phyloP scores from a whole-genome alignment of 2,329 filamentous ascomycete genomes.

The Pseudogymnoascus sp. region DNA sequence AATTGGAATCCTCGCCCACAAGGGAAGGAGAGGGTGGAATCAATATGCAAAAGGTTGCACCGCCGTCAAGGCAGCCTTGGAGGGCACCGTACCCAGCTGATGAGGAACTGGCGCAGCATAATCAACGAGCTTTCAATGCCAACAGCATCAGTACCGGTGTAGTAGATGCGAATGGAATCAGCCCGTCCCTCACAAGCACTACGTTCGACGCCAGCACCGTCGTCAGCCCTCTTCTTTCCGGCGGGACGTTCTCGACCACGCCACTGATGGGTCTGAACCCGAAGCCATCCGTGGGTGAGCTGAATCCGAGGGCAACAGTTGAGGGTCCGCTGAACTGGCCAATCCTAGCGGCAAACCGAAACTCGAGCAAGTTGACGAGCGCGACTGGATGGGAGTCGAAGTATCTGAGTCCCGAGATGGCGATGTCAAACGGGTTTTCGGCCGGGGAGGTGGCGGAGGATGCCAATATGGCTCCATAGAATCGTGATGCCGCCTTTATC shows the following conservation, averaged over 20 bases:
- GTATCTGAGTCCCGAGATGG: conserved; percentile 6
- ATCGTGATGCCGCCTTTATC: neutral
- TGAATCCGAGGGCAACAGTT: conserved; percentile 2
- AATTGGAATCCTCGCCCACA: neutral
- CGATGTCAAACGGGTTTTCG: neutral
- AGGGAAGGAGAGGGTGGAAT: neutral
- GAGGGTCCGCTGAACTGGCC: conserved; percentile 8
- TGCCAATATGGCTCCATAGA: neutral
- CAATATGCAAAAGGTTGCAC: neutral
- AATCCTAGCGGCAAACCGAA: neutral
- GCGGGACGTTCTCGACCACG: neutral
- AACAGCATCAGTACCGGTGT: neutral
- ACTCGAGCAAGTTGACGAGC: neutral
- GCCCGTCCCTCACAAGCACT: neutral
- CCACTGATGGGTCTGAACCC: neutral
- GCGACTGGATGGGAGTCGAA: conserved; percentile 1
- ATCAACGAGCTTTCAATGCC: neutral
- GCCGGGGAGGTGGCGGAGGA: neutral
- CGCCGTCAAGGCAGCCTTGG: neutral
- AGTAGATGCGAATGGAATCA: neutral
- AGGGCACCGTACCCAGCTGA: neutral
- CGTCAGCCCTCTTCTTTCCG: neutral
- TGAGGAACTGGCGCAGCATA: neutral
- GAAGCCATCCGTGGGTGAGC: neutral
- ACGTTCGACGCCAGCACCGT: neutral